These are phyloP conservation scores for Fraxinus baroniana DNA, from an alignment of 305 asterid genomes.

Conservation along the genomic window DNA sequence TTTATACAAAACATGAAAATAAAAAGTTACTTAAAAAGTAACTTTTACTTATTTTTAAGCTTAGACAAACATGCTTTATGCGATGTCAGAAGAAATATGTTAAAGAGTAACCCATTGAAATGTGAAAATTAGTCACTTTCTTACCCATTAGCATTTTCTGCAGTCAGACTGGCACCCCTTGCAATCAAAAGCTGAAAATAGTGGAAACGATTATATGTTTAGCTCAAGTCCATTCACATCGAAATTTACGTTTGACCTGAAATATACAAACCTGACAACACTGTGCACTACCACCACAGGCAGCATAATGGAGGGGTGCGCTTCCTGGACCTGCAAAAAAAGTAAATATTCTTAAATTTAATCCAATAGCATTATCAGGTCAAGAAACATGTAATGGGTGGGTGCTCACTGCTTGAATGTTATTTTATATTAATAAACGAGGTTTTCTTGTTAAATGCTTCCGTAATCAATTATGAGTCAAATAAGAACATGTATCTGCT, in stretches of 20 bases:
- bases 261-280: conserved; percentile 71
- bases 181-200: conserved; percentile 74
- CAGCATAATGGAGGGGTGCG: conserved; percentile 90
- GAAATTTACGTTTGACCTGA: neutral
- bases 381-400: too few species aligned
- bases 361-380: too few species aligned
- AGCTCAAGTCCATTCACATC: neutral
- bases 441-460: too few species aligned
- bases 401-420: too few species aligned
- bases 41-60: neutral
- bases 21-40: neutral
- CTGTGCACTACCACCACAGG: conserved; percentile 85
- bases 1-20: neutral
- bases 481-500: neutral
- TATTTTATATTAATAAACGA: too few species aligned
- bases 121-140: conserved; percentile 18
- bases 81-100: neutral
- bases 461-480: neutral
- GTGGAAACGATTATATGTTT: conserved; percentile 2
- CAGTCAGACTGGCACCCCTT: conserved; percentile 64
- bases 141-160: conserved; percentile 75
- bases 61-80: neutral
- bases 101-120: neutral
- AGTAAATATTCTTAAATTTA: too few species aligned
- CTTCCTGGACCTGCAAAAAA: conserved; percentile 81